Evolutionary conservation across 2,329 filamentous ascomycete genomes (phyloP), one percentile per base, ranked within the genome.

Genomic region (Talaromyces rugulosus): DNA sequence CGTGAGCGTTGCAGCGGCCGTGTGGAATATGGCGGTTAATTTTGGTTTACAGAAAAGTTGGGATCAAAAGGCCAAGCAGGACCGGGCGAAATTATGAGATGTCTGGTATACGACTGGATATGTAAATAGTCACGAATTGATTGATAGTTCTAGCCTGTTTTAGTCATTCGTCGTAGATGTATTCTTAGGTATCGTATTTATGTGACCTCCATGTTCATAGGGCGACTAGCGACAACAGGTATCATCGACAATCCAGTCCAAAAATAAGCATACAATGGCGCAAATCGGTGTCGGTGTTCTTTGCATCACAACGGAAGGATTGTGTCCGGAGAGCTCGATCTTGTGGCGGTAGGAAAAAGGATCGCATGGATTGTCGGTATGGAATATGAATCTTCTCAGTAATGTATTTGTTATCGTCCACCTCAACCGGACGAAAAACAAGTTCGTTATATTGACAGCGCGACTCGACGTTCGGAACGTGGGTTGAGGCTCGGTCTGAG

Each of bases 11-110:
- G 77, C 83, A 11, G 83, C 87, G 62, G 91, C 87, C 0, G 76
- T 85, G 31, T 93, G 88, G 87, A 88, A 85, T 68, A 86, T 91
- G 72, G 87, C 87, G 78, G 81, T 86, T 71, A 95, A 93, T 76
- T 82, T 85, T 71, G 82, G 80, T 69, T 87, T 88, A 67, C 90
- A 91, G 76, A 83, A 80, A 74, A 80, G 80, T 63, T 96, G 92
- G 92, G 84, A 87, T 66, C 81, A 80, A 66, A 78, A 82, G 75
- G 81, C 85, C 73, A 71, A 76, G 69, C 81, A 80, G 68, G 81
- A 85, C 68, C 88, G 86, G 33, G 62, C 62, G 4, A 63, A 58
- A 11, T 9, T 63, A 31, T 63, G 54, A 57, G 11, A 23, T 36
- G 14, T 34, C 27, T 31, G 28, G 50, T 28, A 53, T 16, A 31